These are phyloP conservation scores for Gaertneriomyces sp. DNA, from an alignment of 192 early-diverging fungal species.

Conservation along the genomic window DNA sequence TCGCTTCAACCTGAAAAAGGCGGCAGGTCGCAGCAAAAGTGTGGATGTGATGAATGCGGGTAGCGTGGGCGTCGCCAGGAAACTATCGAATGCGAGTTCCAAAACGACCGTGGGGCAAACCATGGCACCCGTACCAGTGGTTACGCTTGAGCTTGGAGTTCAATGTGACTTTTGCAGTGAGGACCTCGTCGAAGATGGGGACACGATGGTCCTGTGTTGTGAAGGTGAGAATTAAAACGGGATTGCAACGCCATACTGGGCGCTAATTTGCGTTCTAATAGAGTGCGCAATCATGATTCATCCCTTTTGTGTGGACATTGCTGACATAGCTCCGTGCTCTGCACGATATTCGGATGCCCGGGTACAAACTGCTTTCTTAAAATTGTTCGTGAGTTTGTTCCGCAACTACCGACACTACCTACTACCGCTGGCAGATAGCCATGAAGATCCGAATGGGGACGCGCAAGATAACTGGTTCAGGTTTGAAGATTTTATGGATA, in stretches of 20 bases:
- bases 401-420: conserved; percentile 66
- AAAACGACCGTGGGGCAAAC: conserved; percentile 5
- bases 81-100: neutral
- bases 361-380: conserved; percentile 63
- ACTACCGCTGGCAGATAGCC: conserved; percentile 32
- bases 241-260: neutral
- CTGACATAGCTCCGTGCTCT: conserved; percentile 50
- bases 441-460: conserved; percentile 25
- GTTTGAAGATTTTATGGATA: conserved; percentile 58
- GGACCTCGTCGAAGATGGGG: conserved; percentile 13
- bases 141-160: conserved; percentile 25
- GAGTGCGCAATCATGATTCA: conserved; percentile 53
- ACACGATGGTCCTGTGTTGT: conserved; percentile 28
- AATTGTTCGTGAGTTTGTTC: conserved; percentile 72
- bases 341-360: conserved; percentile 65
- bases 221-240: conserved; percentile 22
- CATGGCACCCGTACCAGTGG: conserved; percentile 2
- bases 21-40: conserved; percentile 6
- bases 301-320: conserved; percentile 35
- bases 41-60: conserved; percentile 1
- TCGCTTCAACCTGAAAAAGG: conserved; percentile 17
- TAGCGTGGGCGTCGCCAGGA: neutral
- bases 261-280: conserved; percentile 13
- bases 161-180: conserved; percentile 34
- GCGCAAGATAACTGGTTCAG: conserved; percentile 51